Conservation (phyloP, 345 rosid genomes). For the Bruguiera parviflora region DNA sequence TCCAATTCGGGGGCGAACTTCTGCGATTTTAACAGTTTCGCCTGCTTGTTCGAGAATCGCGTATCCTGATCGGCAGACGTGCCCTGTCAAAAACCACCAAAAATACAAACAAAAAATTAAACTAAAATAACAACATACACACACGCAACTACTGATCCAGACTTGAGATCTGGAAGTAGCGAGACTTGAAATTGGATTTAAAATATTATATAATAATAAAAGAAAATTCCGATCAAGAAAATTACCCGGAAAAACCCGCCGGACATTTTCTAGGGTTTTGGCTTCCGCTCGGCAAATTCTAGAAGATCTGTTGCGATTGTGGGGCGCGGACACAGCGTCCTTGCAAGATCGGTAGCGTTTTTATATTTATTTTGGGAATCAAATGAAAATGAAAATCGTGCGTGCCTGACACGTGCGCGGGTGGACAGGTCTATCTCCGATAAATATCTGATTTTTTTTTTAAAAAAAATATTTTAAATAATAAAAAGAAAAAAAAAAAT, state of each 20-base stretch:
- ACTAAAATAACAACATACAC: background rate
- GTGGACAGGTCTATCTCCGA: too few relatives aligned
- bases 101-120: background rate
- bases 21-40: constrained; percentile 85
- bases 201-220: background rate
- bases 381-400: too few relatives aligned
- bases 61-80: constrained; percentile 98
- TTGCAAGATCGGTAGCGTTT: too few relatives aligned
- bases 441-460: too few relatives aligned
- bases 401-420: too few relatives aligned
- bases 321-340: too few relatives aligned
- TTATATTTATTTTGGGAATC: too few relatives aligned
- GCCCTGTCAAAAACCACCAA: constrained; percentile 42
- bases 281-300: background rate
- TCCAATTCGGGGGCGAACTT: constrained; percentile 88
- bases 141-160: background rate
- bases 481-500: too few relatives aligned
- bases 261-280: constrained; percentile 26
- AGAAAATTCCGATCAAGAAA: too few relatives aligned
- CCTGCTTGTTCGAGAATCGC: constrained; percentile 98
- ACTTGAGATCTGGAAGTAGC: constrained; percentile 7
- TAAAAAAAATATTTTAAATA: too few relatives aligned
- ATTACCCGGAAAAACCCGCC: constrained; percentile 32
- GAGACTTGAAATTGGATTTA: background rate
- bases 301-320: too few relatives aligned